Evolutionary conservation across 2,329 filamentous ascomycete species (phyloP), one percentile per base, ranked within the genome.

Genomic region (Purpureocillium takamizusanense): DNA sequence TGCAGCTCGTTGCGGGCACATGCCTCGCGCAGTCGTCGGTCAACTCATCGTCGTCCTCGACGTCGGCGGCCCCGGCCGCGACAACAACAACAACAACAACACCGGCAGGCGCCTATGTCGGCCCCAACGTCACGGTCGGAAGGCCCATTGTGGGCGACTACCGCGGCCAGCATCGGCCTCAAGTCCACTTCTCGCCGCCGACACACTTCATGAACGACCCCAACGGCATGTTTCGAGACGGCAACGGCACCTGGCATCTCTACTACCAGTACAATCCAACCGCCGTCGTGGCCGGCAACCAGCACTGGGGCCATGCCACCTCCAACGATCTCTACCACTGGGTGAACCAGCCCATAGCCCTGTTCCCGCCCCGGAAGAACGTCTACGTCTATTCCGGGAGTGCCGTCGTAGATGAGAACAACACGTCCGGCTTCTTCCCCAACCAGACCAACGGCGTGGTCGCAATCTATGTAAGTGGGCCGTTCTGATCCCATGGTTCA

Each of bases 221-320:
- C 16, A 39, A 35, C 14, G 38, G 38, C 16, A 25, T 39, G 17
- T 78, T 80, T 43, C 52, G 69, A 6, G 75, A 80, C 44, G 62
- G 56, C 3, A 63, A 76, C 39, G 76, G 74, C 4, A 62, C 65
- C 0, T 83, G 73, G 55, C 79, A 83, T 51, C 46, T 81, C 2
- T 83, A 83, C 56, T 83, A 83, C 48, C 78, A 83, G 51, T 78
- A 68, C 62, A 57, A 58, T 21, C 56, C 56, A 2, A 52, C 46
- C 1, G 66, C 51, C 2, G 55, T 59, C 7, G 63, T 71, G 1
- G 70, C 55, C 61, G 76, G 75, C 2, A 76, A 78, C 42, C 71
- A 81, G 49, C 76, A 81, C 47, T 83, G 78, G 79, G 78, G 79
- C 9, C 78, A 83, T 49, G 77, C 77, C 3, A 81, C 77, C 2